phyloP scores from a whole-genome alignment of 352 stramenopile species.

The Globisporangium parvum region DNA sequence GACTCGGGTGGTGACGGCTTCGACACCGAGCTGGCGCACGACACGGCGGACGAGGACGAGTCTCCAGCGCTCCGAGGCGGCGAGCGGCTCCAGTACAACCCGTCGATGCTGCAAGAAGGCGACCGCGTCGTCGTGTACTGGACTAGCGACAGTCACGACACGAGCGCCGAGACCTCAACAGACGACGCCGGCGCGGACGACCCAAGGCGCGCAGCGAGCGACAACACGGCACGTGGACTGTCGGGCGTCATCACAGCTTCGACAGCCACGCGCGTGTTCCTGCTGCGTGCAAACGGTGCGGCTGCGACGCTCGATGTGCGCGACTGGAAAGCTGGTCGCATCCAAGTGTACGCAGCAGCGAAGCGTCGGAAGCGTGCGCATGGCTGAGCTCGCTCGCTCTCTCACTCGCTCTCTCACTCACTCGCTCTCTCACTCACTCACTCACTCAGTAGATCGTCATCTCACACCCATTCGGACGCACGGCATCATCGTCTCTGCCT shows the following conservation, averaged over 20 bases:
- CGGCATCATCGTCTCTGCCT: too few relatives aligned
- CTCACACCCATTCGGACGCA: too few relatives aligned
- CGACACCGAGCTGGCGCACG: constrained; percentile 15
- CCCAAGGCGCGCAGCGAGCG: neutral
- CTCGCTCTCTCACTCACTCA: too few relatives aligned
- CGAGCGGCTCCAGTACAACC: constrained; percentile 35
- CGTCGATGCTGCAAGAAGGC: constrained; percentile 49
- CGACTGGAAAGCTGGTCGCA: constrained; percentile 34
- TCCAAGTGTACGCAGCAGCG: constrained; percentile 19
- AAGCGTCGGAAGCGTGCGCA: constrained; percentile 1
- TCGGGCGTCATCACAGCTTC: constrained; percentile 45
- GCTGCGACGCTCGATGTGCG: constrained; percentile 38
- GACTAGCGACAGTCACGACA: neutral
- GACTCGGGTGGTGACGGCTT: constrained; percentile 16
- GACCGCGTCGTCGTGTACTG: constrained; percentile 41
- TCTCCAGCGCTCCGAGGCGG: neutral
- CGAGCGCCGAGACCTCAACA: too few relatives aligned
- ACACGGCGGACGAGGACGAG: constrained; percentile 3
- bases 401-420: constrained; percentile 7
- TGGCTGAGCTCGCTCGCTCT: too few relatives aligned
- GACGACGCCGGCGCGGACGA: too few relatives aligned
- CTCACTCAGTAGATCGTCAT: too few relatives aligned
- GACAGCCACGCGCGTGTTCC: constrained; percentile 38
- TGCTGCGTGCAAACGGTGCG: constrained; percentile 25
- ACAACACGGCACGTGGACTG: constrained; percentile 16